Conservation (phyloP, 148 eudicot species). For the Diospyros kaki region DNA sequence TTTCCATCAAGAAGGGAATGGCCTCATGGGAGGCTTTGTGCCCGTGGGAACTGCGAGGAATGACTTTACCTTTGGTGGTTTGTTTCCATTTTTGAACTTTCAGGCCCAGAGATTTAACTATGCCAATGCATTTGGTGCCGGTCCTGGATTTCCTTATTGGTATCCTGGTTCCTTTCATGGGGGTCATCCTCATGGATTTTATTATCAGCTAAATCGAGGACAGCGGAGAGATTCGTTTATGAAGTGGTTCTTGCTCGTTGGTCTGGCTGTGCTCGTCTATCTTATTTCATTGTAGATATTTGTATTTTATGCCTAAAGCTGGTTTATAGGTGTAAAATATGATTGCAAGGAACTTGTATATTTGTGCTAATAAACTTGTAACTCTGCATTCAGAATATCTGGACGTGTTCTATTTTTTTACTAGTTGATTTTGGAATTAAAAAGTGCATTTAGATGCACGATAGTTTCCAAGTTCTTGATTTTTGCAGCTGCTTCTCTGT, state of each 20-base stretch:
- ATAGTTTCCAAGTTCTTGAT: too few species aligned
- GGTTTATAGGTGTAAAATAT: too few species aligned
- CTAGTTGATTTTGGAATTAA: too few species aligned
- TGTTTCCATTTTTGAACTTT: conserved; percentile 28
- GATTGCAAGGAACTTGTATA: too few species aligned
- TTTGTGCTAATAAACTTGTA: too few species aligned
- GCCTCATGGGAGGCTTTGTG: conserved; percentile 17
- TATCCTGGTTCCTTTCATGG: conserved; percentile 35
- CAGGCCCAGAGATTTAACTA: conserved; percentile 34
- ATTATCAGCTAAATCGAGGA: conserved; percentile 26
- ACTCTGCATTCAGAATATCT: too few species aligned
- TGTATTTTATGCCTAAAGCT: too few species aligned
- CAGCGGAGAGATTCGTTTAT: conserved; percentile 19
- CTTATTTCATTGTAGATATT: conserved; percentile 15
- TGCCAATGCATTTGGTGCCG: conserved; percentile 33
- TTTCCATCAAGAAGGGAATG: conserved; percentile 21
- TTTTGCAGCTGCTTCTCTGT: too few species aligned
- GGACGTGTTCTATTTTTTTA: too few species aligned
- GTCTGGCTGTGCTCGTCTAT: conserved; percentile 18
- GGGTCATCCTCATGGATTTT: conserved; percentile 43
- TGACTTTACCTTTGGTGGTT: conserved; percentile 27
- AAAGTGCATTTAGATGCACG: too few species aligned
- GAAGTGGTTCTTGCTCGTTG: conserved; percentile 28
- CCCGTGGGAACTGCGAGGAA: conserved; percentile 27
- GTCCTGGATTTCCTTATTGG: conserved; percentile 24